A percentile compares a stretch with the other conserved stretches of the same genome.
These are phyloP conservation scores for Trypanosoma vivax DNA, from an alignment of 208 protist species.

Conservation along the genomic window DNA sequence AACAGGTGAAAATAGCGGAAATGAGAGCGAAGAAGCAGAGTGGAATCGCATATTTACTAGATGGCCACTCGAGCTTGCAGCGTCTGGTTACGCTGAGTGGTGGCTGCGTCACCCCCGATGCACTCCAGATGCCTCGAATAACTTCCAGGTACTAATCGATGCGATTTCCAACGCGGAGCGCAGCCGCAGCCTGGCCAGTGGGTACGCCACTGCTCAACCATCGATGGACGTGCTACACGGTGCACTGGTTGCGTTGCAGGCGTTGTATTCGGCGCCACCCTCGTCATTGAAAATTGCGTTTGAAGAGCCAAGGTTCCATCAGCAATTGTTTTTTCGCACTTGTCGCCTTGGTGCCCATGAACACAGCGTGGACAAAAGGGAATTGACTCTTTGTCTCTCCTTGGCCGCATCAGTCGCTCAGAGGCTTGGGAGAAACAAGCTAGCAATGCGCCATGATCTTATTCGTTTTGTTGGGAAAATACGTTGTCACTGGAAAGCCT, in stretches of 20 bases:
- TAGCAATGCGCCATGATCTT: conserved; percentile 43
- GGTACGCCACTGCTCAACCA: neutral
- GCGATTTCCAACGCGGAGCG: conserved; percentile 2
- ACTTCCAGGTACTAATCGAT: conserved; percentile 10
- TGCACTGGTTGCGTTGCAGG: conserved; percentile 12
- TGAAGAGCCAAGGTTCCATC: conserved; percentile 4
- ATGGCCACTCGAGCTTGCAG: conserved; percentile 30
- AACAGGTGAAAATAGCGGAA: neutral
- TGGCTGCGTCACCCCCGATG: conserved; percentile 34
- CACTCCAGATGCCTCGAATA: neutral
- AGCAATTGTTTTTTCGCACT: conserved; percentile 18
- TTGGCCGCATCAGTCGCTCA: conserved; percentile 20
- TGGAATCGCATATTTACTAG: conserved; percentile 25
- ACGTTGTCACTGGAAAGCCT: conserved; percentile 6
- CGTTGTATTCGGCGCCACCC: conserved; percentile 18
- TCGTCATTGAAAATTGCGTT: conserved; percentile 23
- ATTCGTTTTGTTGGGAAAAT: conserved; percentile 36
- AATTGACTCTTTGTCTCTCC: conserved; percentile 15
- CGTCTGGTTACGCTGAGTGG: conserved; percentile 46
- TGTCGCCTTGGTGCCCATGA: conserved; percentile 14
- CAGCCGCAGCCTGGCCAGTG: neutral
- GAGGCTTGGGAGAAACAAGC: conserved; percentile 22
- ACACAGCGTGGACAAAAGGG: neutral
- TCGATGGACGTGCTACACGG: neutral
- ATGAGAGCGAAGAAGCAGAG: neutral